These are phyloP conservation scores for Colletotrichum trifolii DNA, from an alignment of 2,329 filamentous ascomycete genomes.

Conservation along the genomic window DNA sequence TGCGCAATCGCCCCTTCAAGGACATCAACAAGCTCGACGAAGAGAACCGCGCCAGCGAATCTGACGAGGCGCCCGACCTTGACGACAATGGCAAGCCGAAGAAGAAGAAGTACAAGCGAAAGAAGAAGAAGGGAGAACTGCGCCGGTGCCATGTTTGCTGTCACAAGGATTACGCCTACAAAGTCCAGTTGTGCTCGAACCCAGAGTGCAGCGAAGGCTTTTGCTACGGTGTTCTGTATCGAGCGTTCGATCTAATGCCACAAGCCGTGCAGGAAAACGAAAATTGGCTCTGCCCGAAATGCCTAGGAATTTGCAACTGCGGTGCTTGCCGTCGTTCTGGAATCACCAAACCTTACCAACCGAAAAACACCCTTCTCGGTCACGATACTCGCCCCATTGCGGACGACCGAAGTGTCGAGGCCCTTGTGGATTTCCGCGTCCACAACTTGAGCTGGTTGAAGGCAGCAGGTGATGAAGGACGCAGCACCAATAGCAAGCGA, in stretches of 20 bases:
- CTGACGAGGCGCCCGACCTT: constrained; percentile 63
- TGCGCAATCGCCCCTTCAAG: constrained; percentile 82
- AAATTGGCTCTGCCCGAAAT: constrained; percentile 90
- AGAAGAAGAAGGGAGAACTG: constrained; percentile 64
- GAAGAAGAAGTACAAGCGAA: constrained; percentile 70
- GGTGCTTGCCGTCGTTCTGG: constrained; percentile 75
- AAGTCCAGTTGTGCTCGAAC: constrained; percentile 81
- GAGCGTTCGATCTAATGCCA: constrained; percentile 91
- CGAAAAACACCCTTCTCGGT: constrained; percentile 87
- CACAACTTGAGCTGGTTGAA: constrained; percentile 90
- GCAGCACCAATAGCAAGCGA: constrained; percentile 66
- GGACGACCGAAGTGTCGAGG: constrained; percentile 90
- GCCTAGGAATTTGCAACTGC: constrained; percentile 87
- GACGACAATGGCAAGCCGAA: constrained; percentile 72
- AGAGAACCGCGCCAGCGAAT: constrained; percentile 59
- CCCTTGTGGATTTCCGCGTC: constrained; percentile 87
- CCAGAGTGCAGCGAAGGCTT: constrained; percentile 78
- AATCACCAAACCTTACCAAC: constrained; percentile 82
- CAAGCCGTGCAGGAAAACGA: constrained; percentile 82
- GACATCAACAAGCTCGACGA: constrained; percentile 76
- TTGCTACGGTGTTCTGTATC: constrained; percentile 92
- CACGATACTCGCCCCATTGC: constrained; percentile 92
- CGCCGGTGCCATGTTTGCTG: constrained; percentile 85
- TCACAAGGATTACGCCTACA: constrained; percentile 84
- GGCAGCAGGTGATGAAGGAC: constrained; percentile 66